Evolutionary conservation across 768 basidiomycete genomes (phyloP).

Genomic region (Tephrocybe sp.): DNA sequence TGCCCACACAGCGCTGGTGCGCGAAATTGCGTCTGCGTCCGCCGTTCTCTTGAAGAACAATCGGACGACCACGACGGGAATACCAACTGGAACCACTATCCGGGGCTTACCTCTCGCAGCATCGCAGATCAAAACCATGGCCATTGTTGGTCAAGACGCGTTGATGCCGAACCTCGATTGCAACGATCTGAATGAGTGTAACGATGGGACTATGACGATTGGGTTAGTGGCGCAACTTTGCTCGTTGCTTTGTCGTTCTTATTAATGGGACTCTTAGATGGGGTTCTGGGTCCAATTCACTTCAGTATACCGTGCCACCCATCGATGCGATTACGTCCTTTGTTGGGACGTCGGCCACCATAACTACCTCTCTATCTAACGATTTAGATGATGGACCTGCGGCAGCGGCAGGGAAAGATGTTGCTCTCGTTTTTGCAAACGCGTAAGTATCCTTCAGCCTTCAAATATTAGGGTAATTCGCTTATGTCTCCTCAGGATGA

Average conservation of each 20-base stretch:
- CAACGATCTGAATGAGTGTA: slow-evolving; percentile 49
- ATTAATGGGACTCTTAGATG: slow-evolving; percentile 27
- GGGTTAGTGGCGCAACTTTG: slow-evolving; percentile 37
- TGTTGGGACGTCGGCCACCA: slow-evolving; percentile 33
- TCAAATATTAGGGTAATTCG: not conserved
- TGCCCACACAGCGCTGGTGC: slow-evolving; percentile 47
- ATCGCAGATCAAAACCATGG: slow-evolving; percentile 50
- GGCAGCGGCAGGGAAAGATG: slow-evolving; percentile 47
- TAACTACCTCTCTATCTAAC: slow-evolving; percentile 43
- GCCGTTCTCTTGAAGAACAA: slow-evolving; percentile 71
- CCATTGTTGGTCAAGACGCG: slow-evolving; percentile 60
- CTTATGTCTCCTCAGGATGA: slow-evolving; percentile 32
- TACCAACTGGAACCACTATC: slow-evolving; percentile 27
- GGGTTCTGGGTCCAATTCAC: slow-evolving; percentile 49
- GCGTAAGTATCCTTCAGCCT: slow-evolving; percentile 31
- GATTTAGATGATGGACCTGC: slow-evolving; percentile 33
- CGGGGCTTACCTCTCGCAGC: slow-evolving; percentile 44
- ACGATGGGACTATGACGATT: slow-evolving; percentile 58
- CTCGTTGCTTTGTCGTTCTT: slow-evolving; percentile 4
- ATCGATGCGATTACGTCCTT: slow-evolving; percentile 43
- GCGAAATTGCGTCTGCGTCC: slow-evolving; percentile 63
- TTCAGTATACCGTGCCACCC: slow-evolving; percentile 44
- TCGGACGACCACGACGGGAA: slow-evolving; percentile 33
- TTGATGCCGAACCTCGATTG: slow-evolving; percentile 45
- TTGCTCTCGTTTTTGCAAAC: slow-evolving; percentile 60